Conservation (phyloP, 768 basidiomycete species). For the Tricholoma bakamatsutake region DNA sequence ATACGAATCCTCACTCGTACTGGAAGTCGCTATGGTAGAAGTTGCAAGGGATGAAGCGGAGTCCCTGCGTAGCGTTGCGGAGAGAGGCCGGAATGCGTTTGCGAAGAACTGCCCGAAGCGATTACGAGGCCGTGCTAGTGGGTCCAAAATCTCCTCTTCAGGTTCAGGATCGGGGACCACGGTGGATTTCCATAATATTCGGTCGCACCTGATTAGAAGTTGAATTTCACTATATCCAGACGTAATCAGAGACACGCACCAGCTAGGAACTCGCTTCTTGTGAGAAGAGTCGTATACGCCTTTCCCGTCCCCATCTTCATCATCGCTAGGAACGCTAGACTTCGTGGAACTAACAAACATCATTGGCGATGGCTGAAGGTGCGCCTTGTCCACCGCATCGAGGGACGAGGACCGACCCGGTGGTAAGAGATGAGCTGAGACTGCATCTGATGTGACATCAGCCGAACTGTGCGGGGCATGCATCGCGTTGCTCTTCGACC, state of each 20-base stretch:
- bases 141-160: slow-evolving; percentile 25
- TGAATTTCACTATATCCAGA: background rate
- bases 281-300: slow-evolving; percentile 78
- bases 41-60: slow-evolving; percentile 28
- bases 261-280: slow-evolving; percentile 81
- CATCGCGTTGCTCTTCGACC: background rate
- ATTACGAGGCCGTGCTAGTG: slow-evolving; percentile 30
- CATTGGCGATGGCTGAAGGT: slow-evolving; percentile 24
- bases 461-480: slow-evolving; percentile 9
- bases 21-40: slow-evolving; percentile 13
- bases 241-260: slow-evolving; percentile 38
- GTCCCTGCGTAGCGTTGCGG: slow-evolving; percentile 31
- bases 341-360: slow-evolving; percentile 28
- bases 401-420: slow-evolving; percentile 12
- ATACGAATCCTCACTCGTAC: slow-evolving; percentile 15
- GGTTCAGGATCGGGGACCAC: slow-evolving; percentile 40
- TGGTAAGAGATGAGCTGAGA: background rate
- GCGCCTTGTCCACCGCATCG: slow-evolving; percentile 8
- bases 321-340: slow-evolving; percentile 32
- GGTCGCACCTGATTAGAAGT: slow-evolving; percentile 63
- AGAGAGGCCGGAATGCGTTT: slow-evolving; percentile 45
- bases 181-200: slow-evolving; percentile 78
- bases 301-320: slow-evolving; percentile 35
- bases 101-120: slow-evolving; percentile 50
- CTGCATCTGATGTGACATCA: slow-evolving; percentile 8